phyloP scores from a whole-genome alignment of 805 yeast genomes.

The Candida endomychidarum region DNA sequence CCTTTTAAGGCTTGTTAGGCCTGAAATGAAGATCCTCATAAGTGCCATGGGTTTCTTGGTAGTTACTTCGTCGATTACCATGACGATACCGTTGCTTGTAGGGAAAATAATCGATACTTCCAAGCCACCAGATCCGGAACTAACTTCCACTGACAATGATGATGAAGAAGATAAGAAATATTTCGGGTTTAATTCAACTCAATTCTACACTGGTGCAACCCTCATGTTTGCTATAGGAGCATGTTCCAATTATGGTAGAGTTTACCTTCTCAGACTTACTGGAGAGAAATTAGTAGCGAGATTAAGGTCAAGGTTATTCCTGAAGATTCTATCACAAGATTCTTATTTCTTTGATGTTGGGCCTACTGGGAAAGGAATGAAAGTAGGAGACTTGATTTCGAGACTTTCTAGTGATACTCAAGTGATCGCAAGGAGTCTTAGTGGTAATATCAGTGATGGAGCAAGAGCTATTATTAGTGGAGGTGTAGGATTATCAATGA shows the following conservation, averaged over 20 bases:
- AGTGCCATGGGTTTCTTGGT: constrained; percentile 65
- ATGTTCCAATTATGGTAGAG: constrained; percentile 75
- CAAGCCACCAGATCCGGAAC: constrained; percentile 17
- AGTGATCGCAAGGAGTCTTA: constrained; percentile 79
- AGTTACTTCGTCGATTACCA: constrained; percentile 73
- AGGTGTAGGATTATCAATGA: constrained; percentile 84
- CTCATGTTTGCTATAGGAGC: constrained; percentile 72
- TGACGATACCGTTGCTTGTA: constrained; percentile 78
- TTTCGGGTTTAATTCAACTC: constrained; percentile 60
- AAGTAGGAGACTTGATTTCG: constrained; percentile 90
- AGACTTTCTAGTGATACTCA: constrained; percentile 87
- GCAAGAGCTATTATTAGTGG: constrained; percentile 80
- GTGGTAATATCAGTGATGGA: constrained; percentile 92
- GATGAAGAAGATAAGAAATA: constrained; percentile 14
- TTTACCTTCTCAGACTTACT: constrained; percentile 68
- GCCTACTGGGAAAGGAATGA: constrained; percentile 43
- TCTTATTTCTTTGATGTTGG: constrained; percentile 87
- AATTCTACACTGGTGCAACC: constrained; percentile 63
- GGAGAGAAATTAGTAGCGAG: constrained; percentile 90
- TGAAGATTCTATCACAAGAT: constrained; percentile 79
- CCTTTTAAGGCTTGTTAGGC: constrained; percentile 27
- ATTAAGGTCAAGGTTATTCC: constrained; percentile 72
- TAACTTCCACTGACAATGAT: neutral
- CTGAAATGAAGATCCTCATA: constrained; percentile 51
- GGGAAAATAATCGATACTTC: constrained; percentile 85